Percentiles rank a stretch among this genome's conserved stretches.
These are phyloP conservation scores for Geotrichum aggregatum DNA, from an alignment of 1,139 yeast genomes.

Conservation along the genomic window DNA sequence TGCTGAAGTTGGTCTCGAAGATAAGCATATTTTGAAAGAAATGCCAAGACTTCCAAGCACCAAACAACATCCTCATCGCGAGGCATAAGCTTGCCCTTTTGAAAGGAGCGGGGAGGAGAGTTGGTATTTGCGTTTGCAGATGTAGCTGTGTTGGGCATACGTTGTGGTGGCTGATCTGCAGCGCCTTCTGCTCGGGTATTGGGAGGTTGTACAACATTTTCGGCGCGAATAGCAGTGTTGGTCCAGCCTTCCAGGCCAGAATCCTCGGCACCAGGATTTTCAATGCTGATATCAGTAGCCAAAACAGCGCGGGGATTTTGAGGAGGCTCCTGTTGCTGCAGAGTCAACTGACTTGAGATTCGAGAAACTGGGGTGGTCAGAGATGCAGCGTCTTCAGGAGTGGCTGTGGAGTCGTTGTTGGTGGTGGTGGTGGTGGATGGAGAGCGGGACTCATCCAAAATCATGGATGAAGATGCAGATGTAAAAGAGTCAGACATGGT, in stretches of 20 bases:
- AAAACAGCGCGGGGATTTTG: conserved; percentile 6
- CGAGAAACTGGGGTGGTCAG: not conserved
- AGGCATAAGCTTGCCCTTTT: conserved; percentile 75
- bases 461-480: conserved; percentile 17
- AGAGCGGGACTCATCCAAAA: conserved; percentile 11
- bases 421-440: not conserved
- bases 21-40: conserved; percentile 84
- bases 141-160: conserved; percentile 12
- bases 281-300: conserved; percentile 7
- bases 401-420: not conserved
- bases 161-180: conserved; percentile 11
- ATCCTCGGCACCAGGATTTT: conserved; percentile 6
- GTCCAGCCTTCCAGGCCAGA: not conserved
- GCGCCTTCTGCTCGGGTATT: conserved; percentile 4
- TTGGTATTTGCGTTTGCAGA: conserved; percentile 13
- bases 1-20: conserved; percentile 69
- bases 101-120: conserved; percentile 48
- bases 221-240: conserved; percentile 2
- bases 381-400: not conserved
- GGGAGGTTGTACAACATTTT: conserved; percentile 2
- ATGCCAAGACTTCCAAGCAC: conserved; percentile 88
- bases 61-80: conserved; percentile 90
- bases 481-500: conserved; percentile 17
- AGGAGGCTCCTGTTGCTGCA: conserved; percentile 6
- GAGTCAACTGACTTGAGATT: not conserved